Evolutionary conservation across 2,329 filamentous ascomycete genomes (phyloP).

Genomic region (Alternaria metachromatica): DNA sequence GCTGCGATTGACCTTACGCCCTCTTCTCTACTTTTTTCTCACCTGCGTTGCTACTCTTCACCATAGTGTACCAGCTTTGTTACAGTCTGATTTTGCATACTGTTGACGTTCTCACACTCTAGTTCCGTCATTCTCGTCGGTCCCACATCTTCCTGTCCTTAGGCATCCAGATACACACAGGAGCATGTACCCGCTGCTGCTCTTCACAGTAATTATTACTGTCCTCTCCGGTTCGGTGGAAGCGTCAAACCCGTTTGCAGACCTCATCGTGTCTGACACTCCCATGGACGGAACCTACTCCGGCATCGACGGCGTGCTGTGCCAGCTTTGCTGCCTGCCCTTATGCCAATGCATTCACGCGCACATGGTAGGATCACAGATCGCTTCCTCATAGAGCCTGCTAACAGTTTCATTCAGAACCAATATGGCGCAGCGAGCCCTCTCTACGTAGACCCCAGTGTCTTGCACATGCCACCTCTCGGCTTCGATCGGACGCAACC

Average conservation of each 20-base stretch:
- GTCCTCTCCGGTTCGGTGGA: slow-evolving; percentile 35
- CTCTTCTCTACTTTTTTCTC: slow-evolving; percentile 17
- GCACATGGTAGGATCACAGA: slow-evolving; percentile 20
- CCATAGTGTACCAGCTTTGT: background rate
- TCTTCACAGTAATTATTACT: slow-evolving; percentile 34
- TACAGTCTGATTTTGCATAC: slow-evolving; percentile 2
- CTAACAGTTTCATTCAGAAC: slow-evolving; percentile 24
- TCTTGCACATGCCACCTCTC: slow-evolving; percentile 2
- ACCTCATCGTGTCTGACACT: slow-evolving; percentile 23
- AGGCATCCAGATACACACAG: slow-evolving; percentile 29
- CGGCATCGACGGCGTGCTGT: slow-evolving; percentile 38
- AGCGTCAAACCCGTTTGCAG: slow-evolving; percentile 35
- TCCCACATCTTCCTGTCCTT: slow-evolving; percentile 14
- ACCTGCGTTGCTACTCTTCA: slow-evolving; percentile 9
- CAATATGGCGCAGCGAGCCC: slow-evolving; percentile 7
- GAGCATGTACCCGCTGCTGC: slow-evolving; percentile 41
- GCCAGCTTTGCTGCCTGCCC: slow-evolving; percentile 31
- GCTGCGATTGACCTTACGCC: slow-evolving; percentile 15
- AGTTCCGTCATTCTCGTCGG: slow-evolving; percentile 9
- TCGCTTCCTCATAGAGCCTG: background rate
- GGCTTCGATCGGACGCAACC: slow-evolving; percentile 9
- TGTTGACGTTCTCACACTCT: background rate
- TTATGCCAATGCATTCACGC: slow-evolving; percentile 28
- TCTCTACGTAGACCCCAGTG: slow-evolving; percentile 1
- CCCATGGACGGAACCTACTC: slow-evolving; percentile 31